Evolutionary conservation across 164 flowering plant genomes (phyloP).

Genomic region (Magnolia officinalis): DNA sequence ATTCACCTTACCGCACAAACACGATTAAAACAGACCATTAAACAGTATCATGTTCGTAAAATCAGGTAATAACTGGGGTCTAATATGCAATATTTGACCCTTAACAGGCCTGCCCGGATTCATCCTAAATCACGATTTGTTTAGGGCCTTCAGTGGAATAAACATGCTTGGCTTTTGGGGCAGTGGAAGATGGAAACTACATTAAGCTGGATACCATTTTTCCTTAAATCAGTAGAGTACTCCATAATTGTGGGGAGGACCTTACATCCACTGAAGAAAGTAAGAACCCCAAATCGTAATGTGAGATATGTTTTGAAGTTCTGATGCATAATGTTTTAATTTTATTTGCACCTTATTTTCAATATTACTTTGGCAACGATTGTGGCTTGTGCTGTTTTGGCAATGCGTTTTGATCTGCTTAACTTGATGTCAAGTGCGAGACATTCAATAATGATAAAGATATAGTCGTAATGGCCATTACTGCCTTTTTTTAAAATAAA

Average conservation of each 20-base stretch:
- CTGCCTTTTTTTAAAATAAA: no score
- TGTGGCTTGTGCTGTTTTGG: neutral
- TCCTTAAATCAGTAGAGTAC: neutral
- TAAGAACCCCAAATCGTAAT: neutral
- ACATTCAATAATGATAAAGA: no score
- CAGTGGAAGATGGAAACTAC: neutral
- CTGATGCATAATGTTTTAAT: neutral
- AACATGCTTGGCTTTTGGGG: neutral
- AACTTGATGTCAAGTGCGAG: neutral
- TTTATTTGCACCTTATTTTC: neutral
- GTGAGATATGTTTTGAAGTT: neutral
- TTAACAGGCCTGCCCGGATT: neutral
- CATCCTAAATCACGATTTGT: neutral
- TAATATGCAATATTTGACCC: no score
- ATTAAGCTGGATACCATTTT: neutral
- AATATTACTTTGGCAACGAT: neutral
- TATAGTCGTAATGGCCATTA: no score
- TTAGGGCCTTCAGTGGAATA: neutral
- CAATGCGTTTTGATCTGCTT: neutral
- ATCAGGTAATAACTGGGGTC: no score
- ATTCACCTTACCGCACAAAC: no score
- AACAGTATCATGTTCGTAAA: no score
- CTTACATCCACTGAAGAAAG: neutral
- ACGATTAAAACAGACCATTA: no score
- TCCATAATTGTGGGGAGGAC: neutral